A percentile compares a stretch with the other conserved stretches of the same genome.
Evolutionary conservation across 78 protist species (phyloP).

Genomic region (Cyanophora paradoxa): DNA sequence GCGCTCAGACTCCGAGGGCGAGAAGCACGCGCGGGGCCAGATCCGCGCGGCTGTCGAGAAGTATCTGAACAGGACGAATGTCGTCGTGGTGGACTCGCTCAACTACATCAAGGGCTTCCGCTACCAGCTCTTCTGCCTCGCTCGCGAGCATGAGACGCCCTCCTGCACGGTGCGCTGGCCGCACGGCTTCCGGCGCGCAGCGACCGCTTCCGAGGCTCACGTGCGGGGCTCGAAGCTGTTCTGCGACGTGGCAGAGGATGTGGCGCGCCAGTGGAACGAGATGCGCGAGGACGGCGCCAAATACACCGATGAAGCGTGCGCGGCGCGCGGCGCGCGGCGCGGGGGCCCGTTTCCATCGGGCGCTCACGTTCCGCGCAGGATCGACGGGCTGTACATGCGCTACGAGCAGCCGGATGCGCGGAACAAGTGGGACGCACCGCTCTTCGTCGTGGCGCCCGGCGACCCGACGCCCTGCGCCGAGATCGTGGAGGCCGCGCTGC

Average conservation of each 20-base stretch:
- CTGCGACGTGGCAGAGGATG: background rate
- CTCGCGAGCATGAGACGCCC: constrained; percentile 48
- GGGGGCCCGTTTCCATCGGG: background rate
- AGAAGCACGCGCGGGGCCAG: constrained; percentile 58
- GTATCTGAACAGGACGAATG: constrained; percentile 24
- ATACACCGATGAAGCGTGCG: background rate
- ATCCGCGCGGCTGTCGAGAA: constrained; percentile 52
- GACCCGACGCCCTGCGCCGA: background rate
- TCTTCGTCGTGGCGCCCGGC: constrained; percentile 9
- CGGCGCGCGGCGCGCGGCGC: background rate
- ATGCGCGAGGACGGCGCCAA: no score
- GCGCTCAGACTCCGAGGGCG: constrained; percentile 25
- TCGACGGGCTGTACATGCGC: constrained; percentile 38
- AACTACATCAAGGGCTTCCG: constrained; percentile 79
- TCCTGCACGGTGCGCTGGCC: constrained; percentile 29
- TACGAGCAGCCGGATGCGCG: constrained; percentile 55
- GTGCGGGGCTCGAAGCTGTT: background rate
- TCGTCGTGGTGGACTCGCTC: constrained; percentile 58
- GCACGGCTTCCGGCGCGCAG: background rate
- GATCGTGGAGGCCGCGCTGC: no score
- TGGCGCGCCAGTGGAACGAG: no score
- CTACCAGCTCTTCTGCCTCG: constrained; percentile 64
- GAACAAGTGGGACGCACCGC: constrained; percentile 60
- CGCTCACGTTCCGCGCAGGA: background rate
- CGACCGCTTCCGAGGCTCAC: background rate